These are phyloP conservation scores for Tulasnella calospora DNA, from an alignment of 768 basidiomycete genomes.

Conservation along the genomic window DNA sequence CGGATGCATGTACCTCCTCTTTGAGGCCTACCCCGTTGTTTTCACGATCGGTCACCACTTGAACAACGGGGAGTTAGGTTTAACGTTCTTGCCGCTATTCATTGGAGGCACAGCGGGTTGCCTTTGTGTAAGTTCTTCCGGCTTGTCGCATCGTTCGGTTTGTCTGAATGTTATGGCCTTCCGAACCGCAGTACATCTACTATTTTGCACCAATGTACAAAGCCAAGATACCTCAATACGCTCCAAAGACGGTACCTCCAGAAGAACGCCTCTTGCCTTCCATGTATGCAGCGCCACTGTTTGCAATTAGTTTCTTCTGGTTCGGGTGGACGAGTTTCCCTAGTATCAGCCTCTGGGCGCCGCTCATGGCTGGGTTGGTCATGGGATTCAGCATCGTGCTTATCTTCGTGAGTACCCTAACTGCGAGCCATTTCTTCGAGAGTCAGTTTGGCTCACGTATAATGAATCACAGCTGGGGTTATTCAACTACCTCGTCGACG, in stretches of 20 bases:
- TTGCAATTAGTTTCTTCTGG: constrained; percentile 40
- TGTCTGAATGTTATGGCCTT: neutral
- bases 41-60: constrained; percentile 33
- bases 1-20: constrained; percentile 34
- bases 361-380: constrained; percentile 27
- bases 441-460: neutral
- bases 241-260: constrained; percentile 33
- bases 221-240: constrained; percentile 31
- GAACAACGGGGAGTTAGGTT: constrained; percentile 33
- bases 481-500: constrained; percentile 39
- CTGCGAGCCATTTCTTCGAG: constrained; percentile 29
- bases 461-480: constrained; percentile 30
- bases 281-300: constrained; percentile 34
- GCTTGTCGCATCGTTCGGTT: no score
- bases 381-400: constrained; percentile 25
- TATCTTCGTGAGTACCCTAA: constrained; percentile 21
- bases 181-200: constrained; percentile 33
- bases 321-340: constrained; percentile 41
- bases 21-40: constrained; percentile 36
- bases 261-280: constrained; percentile 38
- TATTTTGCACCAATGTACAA: constrained; percentile 37
- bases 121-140: neutral
- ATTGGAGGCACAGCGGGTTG: constrained; percentile 18
- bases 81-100: constrained; percentile 33
- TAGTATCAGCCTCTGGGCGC: constrained; percentile 29